Evolutionary conservation across 106 monocot genomes (phyloP), one percentile per base, ranked within the genome.

Genomic region (Apostasia ramifera): DNA sequence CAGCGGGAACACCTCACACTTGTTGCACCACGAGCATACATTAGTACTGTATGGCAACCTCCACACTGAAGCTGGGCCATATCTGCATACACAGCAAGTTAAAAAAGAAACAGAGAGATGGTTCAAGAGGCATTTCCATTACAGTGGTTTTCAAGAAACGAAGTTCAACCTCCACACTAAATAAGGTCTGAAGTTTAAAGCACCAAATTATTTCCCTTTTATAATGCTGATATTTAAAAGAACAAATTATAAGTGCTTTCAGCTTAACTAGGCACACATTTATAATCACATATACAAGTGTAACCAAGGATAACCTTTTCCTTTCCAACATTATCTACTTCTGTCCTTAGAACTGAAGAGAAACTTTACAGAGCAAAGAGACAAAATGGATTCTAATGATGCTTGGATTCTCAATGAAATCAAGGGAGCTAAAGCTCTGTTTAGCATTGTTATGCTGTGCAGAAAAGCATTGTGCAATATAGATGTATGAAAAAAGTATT

Each of bases 1-100:
- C 86, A 82, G 57, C 86, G 82, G 1, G 86, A 80, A 77, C 86
- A 86, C 66, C 82, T 76, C 37, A 86, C 86, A 48, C 76, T 79
- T 7, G 82, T 47, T 53, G 86, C 86, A 77, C 86, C 86, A 61
- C 70, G 79, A 68, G 79, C 70, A 70, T 86, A 77, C 81, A 86
- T 77, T 45, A 86, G 73, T 49, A 82, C 45, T 62, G 81, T 82
- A 56, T 80, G 73, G 65, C 86, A 86, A 59, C 82, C 80, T 71
- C 82, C 86, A 80, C 86, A 86, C 4, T 80, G 67, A 61, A 86
- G 76, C 66, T 82, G 86, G 53, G 79, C 79, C 59, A 73, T 76
- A 42, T 79, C 82, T 63, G 51, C 68, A 55, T 53, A 66, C 67
- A 58, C 71, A 81, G 71, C 53, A 57, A 8, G 10, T 40, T 58